Conservation (phyloP, 768 basidiomycete genomes). For the Tulasnella sp. region DNA sequence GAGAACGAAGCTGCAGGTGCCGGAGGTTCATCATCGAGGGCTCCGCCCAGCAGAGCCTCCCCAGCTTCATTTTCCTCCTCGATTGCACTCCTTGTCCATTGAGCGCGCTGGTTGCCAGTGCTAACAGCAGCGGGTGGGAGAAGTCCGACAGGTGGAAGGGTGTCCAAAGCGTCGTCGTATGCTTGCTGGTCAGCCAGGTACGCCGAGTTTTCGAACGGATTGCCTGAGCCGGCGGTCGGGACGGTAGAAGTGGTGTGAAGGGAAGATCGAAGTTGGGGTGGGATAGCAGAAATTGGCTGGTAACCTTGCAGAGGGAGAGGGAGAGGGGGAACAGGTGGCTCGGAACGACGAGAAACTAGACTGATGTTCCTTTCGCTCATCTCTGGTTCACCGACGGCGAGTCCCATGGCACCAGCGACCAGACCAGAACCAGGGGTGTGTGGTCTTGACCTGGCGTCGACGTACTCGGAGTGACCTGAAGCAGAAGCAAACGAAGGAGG, state of each 20-base stretch:
- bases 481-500: slow-evolving; percentile 5
- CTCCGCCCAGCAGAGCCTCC: slow-evolving; percentile 12
- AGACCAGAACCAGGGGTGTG: slow-evolving; percentile 4
- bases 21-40: slow-evolving; percentile 18
- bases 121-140: slow-evolving; percentile 15
- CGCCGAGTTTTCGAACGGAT: slow-evolving; percentile 14
- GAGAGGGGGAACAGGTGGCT: neutral
- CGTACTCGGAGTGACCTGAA: slow-evolving; percentile 17
- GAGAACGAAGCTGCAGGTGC: neutral
- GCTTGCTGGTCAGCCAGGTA: neutral
- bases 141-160: slow-evolving; percentile 11
- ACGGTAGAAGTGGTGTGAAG: neutral
- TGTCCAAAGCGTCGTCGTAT: slow-evolving; percentile 22
- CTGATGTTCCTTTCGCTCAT: slow-evolving; percentile 13
- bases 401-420: neutral
- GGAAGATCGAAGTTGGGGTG: neutral
- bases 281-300: neutral
- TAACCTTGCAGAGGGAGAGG: neutral
- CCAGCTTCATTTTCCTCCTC: neutral
- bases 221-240: neutral
- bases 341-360: slow-evolving; percentile 8
- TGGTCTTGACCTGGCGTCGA: slow-evolving; percentile 18
- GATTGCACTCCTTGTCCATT: slow-evolving; percentile 8
- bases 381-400: neutral
- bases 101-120: neutral